Base-by-base conservation (phyloP, 2,329 filamentous ascomycete species). In the Phyllachora maydis region DNA sequence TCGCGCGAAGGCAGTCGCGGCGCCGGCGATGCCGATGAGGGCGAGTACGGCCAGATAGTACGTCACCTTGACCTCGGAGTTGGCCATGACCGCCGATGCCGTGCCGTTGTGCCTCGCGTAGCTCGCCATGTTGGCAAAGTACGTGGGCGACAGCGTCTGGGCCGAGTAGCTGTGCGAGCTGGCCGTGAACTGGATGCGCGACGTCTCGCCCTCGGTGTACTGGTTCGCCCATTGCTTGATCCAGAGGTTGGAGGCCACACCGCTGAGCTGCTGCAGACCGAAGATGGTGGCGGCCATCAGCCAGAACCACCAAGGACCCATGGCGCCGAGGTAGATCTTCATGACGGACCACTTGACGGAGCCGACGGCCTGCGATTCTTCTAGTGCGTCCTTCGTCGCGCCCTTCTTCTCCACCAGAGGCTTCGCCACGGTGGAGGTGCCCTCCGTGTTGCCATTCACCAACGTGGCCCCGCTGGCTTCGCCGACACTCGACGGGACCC, bases 221-320 rank as follows among this genome's bases (percentile, higher is more conserved):
- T 88, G 74, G 42, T 93, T 91, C 10, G 85, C 76, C 88, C 88
- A 98, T 43, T 85, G 59, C 35, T 79, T 67, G 37, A 98, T 91
- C 88, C 88, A 98, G 23, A 93, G 50, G 38, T 88, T 93, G 17
- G 82, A 90, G 1, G 75, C 79, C 3, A 95, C 74, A 13, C 76
- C 76, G 4, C 76, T 75, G 16, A 92, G 45, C 43, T 98, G 88
- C 42, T 93, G 83, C 21, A 74, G 52, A 14, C 61, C 59, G 40
- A 98, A 95, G 18, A 83, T 71, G 4, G 70, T 34, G 9, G 70
- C 49, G 11, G 83, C 76, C 17, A 77, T 52, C 22, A 74, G 46
- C 88, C 88, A 98, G 52, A 91, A 98, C 60, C 79, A 83, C 79
- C 82, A 92, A 4, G 73, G 62, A n/a, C 88, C 88, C 88, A 98